These are phyloP conservation scores for Penicillium malachiteum DNA, from an alignment of 495 filamentous ascomycete genomes.

Conservation along the genomic window DNA sequence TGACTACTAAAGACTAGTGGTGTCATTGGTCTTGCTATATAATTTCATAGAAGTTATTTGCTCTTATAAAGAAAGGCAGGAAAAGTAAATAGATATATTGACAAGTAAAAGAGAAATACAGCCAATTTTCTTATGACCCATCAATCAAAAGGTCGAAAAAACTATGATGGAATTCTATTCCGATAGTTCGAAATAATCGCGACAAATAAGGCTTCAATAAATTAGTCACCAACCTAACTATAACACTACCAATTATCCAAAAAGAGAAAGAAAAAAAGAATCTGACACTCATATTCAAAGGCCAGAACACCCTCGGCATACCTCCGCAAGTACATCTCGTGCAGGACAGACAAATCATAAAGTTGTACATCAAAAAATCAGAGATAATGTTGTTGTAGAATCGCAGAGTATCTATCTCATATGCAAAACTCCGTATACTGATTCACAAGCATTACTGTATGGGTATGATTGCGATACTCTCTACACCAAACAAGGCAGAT, in stretches of 20 bases:
- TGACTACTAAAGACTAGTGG: too few relatives aligned
- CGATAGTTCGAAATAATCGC: slow-evolving; percentile 8
- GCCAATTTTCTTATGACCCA: slow-evolving; percentile 10
- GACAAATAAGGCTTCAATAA: slow-evolving; percentile 11
- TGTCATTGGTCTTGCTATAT: too few relatives aligned
- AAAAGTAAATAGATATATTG: slow-evolving; percentile 7
- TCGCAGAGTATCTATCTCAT: too few relatives aligned
- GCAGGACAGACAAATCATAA: slow-evolving; percentile 3
- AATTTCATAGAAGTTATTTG: not conserved
- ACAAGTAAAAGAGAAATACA: slow-evolving; percentile 9
- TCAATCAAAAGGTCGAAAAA: slow-evolving; percentile 14
- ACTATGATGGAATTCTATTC: slow-evolving; percentile 5
- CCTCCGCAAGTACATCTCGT: slow-evolving; percentile 18
- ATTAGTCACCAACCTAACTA: slow-evolving; percentile 11
- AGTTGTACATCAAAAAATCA: not conserved
- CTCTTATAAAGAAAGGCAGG: not conserved
- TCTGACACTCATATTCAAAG: slow-evolving; percentile 14
- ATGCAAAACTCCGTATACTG: too few relatives aligned
- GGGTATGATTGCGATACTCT: too few relatives aligned
- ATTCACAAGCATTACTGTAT: too few relatives aligned
- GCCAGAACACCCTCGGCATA: slow-evolving; percentile 10
- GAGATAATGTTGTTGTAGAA: too few relatives aligned
- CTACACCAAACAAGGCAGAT: too few relatives aligned
- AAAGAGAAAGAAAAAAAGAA: slow-evolving; percentile 12
- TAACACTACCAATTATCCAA: slow-evolving; percentile 7